Evolutionary conservation across 1,284 basidiomycete genomes (phyloP), one percentile per base, ranked within the genome.

Genomic region (Volvariella surrecta): DNA sequence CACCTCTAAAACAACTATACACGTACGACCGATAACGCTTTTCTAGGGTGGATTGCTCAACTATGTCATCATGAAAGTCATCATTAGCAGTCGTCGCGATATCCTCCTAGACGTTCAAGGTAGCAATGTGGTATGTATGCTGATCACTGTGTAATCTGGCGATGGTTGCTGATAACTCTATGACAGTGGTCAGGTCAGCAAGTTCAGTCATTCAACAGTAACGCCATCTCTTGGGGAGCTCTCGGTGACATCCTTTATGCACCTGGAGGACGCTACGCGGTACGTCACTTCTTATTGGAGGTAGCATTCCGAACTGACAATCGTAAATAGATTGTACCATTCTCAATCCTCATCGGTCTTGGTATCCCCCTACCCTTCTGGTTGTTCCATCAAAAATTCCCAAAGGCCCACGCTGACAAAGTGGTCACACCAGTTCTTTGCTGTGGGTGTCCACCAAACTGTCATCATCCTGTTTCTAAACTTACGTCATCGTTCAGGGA

Each of bases 141-240:
- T n/a, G n/a, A n/a, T n/a, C n/a, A n/a, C n/a, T n/a, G n/a, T n/a
- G n/a, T n/a, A n/a, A n/a, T n/a, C n/a, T n/a, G n/a, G n/a, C n/a
- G n/a, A n/a, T n/a, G n/a, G n/a, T n/a, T n/a, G n/a, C n/a, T n/a
- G n/a, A n/a, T n/a, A n/a, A n/a, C n/a, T n/a, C n/a, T n/a, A n/a
- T n/a, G n/a, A n/a, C n/a, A n/a, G 43, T 82, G 81, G 80, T 76
- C 72, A 20, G 76, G 76, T 0, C 70, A 74, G 48, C 71, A 74
- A 46, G 67, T 71, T 0, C 77, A 79, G 49, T 62, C 66, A 40
- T 74, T 71, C 54, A 83, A 86, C 54, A 77, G 72, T 16, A 70
- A 76, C 37, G 79, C 82, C 0, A 66, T 85, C 19, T 72, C 76
- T 55, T 83, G 50, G 81, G 82, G 82, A 61, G 77, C 76, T 2